phyloP scores from a whole-genome alignment of 2,329 filamentous ascomycete genomes.

The Pseudogymnoascus sp. region DNA sequence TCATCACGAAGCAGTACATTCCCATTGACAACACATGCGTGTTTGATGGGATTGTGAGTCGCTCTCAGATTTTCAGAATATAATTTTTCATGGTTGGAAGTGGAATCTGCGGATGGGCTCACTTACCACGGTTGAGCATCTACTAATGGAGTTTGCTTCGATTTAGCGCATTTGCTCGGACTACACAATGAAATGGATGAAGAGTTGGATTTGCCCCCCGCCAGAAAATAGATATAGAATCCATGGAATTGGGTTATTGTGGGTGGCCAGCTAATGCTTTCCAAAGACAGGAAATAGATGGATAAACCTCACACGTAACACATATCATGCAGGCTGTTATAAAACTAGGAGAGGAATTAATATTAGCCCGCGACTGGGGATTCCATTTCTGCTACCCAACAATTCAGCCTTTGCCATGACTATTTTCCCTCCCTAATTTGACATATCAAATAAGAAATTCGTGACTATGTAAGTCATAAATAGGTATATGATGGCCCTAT shows the following conservation, averaged over 20 bases:
- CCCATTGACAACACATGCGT: conserved; percentile 64
- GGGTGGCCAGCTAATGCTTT: not conserved
- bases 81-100: not conserved
- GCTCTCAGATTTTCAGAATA: not conserved
- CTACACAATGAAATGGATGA: not conserved
- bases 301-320: not conserved
- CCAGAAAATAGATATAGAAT: not conserved
- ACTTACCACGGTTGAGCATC: not conserved
- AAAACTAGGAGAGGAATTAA: not conserved
- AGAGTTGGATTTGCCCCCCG: not conserved
- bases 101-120: not conserved
- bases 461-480: not conserved
- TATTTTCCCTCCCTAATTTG: not conserved
- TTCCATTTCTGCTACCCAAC: not conserved
- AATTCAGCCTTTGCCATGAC: not conserved
- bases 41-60: conserved; percentile 46
- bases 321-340: not conserved
- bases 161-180: not conserved
- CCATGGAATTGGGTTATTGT: not conserved
- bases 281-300: not conserved
- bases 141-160: not conserved
- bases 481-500: not conserved
- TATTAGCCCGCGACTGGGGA: not conserved
- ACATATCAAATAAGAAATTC: not conserved
- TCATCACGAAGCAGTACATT: conserved; percentile 65